phyloP scores from a whole-genome alignment of 1,284 basidiomycete genomes.

The Bjerkandera adusta region DNA sequence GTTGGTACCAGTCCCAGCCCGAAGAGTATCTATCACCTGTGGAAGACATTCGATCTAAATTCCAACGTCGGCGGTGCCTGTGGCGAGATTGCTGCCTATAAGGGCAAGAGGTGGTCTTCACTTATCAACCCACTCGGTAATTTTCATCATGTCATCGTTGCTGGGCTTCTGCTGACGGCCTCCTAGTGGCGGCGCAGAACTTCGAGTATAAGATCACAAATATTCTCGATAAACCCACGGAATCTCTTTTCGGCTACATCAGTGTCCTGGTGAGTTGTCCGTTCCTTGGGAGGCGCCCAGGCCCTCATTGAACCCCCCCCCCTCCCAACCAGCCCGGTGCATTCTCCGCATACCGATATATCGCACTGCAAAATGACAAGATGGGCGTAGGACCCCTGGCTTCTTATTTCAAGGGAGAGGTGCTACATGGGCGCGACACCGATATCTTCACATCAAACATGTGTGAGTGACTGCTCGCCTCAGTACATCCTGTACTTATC shows the following conservation, averaged over 20 bases:
- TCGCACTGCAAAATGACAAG: conserved; percentile 88
- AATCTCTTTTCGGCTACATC: conserved; percentile 93
- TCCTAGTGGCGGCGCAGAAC: conserved; percentile 87
- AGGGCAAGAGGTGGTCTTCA: conserved; percentile 82
- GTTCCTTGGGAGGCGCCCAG: no score
- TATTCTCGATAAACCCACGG: conserved; percentile 94
- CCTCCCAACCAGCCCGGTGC: conserved; percentile 76
- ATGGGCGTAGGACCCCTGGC: conserved; percentile 86
- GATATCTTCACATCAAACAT: conserved; percentile 95
- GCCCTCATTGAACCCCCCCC: no score
- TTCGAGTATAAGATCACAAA: conserved; percentile 94
- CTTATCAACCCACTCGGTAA: conserved; percentile 84
- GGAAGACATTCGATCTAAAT: conserved; percentile 94
- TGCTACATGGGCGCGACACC: conserved; percentile 85
- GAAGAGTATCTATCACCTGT: conserved; percentile 88
- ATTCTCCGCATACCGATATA: conserved; percentile 91
- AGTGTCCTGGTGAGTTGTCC: conserved; percentile 79
- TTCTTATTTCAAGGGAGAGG: conserved; percentile 97
- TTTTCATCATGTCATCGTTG: background rate
- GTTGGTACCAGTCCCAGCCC: conserved; percentile 89
- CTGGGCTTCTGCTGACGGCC: background rate
- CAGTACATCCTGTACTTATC: conserved; percentile 8
- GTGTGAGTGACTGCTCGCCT: conserved; percentile 50
- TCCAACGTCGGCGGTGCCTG: conserved; percentile 94
- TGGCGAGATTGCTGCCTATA: conserved; percentile 92